Evolutionary conservation across 2,329 filamentous ascomycete species (phyloP), one percentile per base, ranked within the genome.

Genomic region (Cryphonectria carpinicola): DNA sequence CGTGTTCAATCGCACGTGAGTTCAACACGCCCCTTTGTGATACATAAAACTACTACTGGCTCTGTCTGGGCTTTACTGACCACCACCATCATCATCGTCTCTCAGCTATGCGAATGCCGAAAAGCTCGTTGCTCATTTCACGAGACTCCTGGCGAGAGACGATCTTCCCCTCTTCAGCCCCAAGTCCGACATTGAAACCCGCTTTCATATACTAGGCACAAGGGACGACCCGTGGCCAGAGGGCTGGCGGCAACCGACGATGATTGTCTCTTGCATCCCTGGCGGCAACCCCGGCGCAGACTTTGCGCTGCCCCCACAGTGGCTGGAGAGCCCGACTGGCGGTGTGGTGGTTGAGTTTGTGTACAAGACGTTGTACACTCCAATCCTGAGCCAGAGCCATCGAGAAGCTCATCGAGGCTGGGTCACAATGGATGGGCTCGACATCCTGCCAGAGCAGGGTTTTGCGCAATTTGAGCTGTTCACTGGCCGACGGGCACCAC

Each of bases 391-490:
- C 43, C 92, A 95, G 75, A 89, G 93, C 68, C 86, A 89, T 25
- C 81, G 83, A 67, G 80, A 88, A 78, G 83, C 88, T 28, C 82
- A 88, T 69, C 82, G 86, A 73, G 86, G 92, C 56, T 95, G 92
- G 92, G 90, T 94, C 0, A 85, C 92, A 25, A 88, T 94, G 79
- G 91, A 94, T 76, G 92, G 92, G 0, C 82, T 95, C 17, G 92
- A 95, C 75, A 85, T 94, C 63, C 80, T 95, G 19, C 91, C 91
- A 0, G 93, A 95, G 78, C 92, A 95, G 77, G 93, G 91, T 0
- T 93, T 93, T 79, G 92, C 92, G 1, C 92, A 95, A 76, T 95
- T 95, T 76, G 93, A 95, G 79, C 80, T 95, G 2, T 93, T 95
- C 78, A 94, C 92, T 0, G 92, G 92, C 0, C 84, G 90, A 66